Evolutionary conservation across 1,284 basidiomycete species (phyloP), one percentile per base, ranked within the genome.

Genomic region (Gymnopus androsaceus): DNA sequence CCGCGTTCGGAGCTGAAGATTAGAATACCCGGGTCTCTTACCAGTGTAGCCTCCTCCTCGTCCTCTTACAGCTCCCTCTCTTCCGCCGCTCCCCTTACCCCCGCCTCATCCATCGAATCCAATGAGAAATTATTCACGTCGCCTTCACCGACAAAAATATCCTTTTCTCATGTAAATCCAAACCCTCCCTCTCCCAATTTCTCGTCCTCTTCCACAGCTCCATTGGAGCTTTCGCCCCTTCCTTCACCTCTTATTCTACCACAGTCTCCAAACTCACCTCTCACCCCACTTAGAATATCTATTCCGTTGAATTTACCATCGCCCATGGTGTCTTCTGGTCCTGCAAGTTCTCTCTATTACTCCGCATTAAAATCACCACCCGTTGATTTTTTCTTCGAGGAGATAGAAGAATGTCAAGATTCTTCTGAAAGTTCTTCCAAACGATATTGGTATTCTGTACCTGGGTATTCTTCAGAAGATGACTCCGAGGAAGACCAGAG

Each of bases 31-130:
- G 28, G 40, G 9, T 52, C 53, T 15, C 21, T 28, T 42, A 27
- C 50, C 14, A 40, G 17, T 15, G 44, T 28, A 12, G n/a, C 42
- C 42, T 45, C 42, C 25, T 55, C 53, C 4, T 58, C 51, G 7
- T 58, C 56, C 5, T 50, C 55, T 7, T 54, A 25, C n/a, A 42
- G 41, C 15, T 42, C 54, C 19, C 52, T 40, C 41, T 58, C 59
- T n/a, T 61, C 59, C 19, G 36, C 54, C 5, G 17, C 51, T n/a
- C 58, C 59, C 12, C 54, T 50, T n/a, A 36, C 52, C 5, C 58
- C 59, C 3, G 51, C 42, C 3, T 34, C 53, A 5, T n/a, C n/a
- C n/a, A n/a, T n/a, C n/a, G n/a, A n/a, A n/a, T n/a, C n/a, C n/a
- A n/a, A n/a, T n/a, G 37, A 46, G 9, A 19, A 21, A 11, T 47